phyloP scores from a whole-genome alignment of 768 basidiomycete genomes.

The Mycena polygramma region DNA sequence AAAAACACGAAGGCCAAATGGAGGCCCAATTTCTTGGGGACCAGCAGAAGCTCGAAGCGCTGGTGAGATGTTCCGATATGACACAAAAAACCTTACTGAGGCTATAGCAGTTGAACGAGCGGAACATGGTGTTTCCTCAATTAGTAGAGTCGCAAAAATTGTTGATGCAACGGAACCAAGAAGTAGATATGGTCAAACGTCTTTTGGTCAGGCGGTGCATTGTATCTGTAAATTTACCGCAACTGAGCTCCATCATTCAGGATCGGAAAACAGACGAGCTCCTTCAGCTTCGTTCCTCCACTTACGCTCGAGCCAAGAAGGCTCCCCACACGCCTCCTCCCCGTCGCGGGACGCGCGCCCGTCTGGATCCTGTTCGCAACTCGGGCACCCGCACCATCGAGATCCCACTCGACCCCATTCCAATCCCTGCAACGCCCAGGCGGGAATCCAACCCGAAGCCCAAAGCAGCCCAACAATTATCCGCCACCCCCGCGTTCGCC shows the following conservation, averaged over 20 bases:
- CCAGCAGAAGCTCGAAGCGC: conserved; percentile 23
- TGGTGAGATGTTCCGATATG: conserved; percentile 21
- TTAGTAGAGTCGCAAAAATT: conserved; percentile 25
- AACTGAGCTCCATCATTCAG: conserved; percentile 18
- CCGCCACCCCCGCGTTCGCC: conserved; percentile 23
- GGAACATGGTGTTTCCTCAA: conserved; percentile 11
- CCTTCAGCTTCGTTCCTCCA: conserved; percentile 26
- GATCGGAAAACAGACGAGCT: conserved; percentile 24
- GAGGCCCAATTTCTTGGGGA: conserved; percentile 28
- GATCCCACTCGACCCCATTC: conserved; percentile 29
- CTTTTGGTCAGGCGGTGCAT: conserved; percentile 19
- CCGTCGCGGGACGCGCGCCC: conserved; percentile 30
- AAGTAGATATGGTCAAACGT: conserved; percentile 19
- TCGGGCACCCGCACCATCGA: conserved; percentile 23
- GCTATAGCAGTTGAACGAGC: conserved; percentile 14
- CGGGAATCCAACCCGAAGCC: conserved; percentile 10
- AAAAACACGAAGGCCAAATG: conserved; percentile 27
- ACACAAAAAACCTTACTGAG: conserved; percentile 12
- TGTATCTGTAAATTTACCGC: background rate
- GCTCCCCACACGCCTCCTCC: conserved; percentile 20
- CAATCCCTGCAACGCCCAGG: conserved; percentile 8
- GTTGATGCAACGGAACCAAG: conserved; percentile 25
- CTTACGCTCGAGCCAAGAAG: conserved; percentile 16
- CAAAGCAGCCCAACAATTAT: conserved; percentile 4
- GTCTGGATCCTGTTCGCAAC: conserved; percentile 23